Conservation (phyloP, 441 rosid species). For the Arabidopsis hybrid region DNA sequence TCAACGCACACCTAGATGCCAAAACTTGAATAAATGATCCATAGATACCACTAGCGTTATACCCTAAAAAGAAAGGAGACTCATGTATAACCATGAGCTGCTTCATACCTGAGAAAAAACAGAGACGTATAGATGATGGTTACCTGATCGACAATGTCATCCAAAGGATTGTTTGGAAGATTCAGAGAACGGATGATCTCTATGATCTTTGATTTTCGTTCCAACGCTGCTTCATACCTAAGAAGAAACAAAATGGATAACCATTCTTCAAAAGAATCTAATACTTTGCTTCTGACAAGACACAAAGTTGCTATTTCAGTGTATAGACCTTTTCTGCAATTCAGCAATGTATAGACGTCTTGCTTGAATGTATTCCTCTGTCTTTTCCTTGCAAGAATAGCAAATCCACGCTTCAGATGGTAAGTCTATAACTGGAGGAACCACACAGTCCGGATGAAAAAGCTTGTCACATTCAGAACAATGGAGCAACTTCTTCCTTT, state of each 20-base stretch:
- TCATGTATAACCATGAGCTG: constrained; percentile 22
- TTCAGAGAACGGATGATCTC: constrained; percentile 87
- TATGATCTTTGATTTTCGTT: constrained; percentile 86
- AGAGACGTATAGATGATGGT: constrained; percentile 23
- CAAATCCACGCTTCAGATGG: constrained; percentile 90
- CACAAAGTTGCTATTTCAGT: constrained; percentile 28
- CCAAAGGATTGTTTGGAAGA: constrained; percentile 99
- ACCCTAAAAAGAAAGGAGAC: constrained; percentile 36
- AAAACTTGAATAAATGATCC: constrained; percentile 36
- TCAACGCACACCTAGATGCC: constrained; percentile 25
- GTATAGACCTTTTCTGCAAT: constrained; percentile 73
- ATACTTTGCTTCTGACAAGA: constrained; percentile 22
- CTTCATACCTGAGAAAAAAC: constrained; percentile 17
- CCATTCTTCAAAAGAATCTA: constrained; percentile 20
- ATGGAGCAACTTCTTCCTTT: constrained; percentile 89
- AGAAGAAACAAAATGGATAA: constrained; percentile 39
- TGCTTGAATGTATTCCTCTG: constrained; percentile 89
- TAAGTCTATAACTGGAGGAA: constrained; percentile 78
- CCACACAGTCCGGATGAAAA: constrained; percentile 85
- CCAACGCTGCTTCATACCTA: constrained; percentile 92
- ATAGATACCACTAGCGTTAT: constrained; percentile 14
- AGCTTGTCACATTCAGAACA: constrained; percentile 97
- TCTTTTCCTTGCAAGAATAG: constrained; percentile 94
- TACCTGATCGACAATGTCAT: constrained; percentile 98
- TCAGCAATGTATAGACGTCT: constrained; percentile 72